Base-by-base conservation (phyloP, 1,284 basidiomycete species). In the Hemileia vastatrix region DNA sequence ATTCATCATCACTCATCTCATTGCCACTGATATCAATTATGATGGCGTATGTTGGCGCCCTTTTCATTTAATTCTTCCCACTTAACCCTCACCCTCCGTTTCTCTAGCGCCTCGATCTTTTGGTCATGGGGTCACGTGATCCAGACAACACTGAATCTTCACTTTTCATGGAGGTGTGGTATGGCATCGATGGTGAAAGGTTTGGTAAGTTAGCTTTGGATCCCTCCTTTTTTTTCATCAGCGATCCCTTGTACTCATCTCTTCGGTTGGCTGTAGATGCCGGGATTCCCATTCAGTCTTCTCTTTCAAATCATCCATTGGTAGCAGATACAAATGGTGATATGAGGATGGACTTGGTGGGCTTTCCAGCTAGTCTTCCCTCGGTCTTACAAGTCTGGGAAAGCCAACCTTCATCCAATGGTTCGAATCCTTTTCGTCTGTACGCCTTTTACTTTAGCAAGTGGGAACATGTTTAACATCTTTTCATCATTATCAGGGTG, bases 261-360 rank as follows among this genome's bases (percentile, higher is more conserved):
- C 32, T 2, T 54, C 36, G 32, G n/a, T 9, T 18, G 11, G 3
- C 6, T 24, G 43, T 64, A 57, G 67, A 66, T n/a, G 64, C 60
- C 19, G 60, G 71, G 24, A 49, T 87, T 36, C 71, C 76, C 11
- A 74, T 86, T 1, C 84, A 86, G 1, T 71, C 86, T 0, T 90
- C 91, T 1, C 80, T 81, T 0, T 73, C 81, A 21, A 78, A 87
- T 1, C 92, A 97, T 70, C 90, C 93, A 6, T 85, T 96, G 70
- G 80, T 87, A 1, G 81, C 93, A 65, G 94, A 97, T 72, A 80
- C 87, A 4, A 83, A 90, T 57, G 92, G 90, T 4, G 85, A 91
- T 72, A 85, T 97, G 81, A 84, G 84, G 70, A 87, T 92, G 43
- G 92, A 95, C 71, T 77, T 98, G 1, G 80, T 98, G 0, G 93